These are phyloP conservation scores for Boletus huronensis DNA, from an alignment of 768 basidiomycete species.

Conservation along the genomic window DNA sequence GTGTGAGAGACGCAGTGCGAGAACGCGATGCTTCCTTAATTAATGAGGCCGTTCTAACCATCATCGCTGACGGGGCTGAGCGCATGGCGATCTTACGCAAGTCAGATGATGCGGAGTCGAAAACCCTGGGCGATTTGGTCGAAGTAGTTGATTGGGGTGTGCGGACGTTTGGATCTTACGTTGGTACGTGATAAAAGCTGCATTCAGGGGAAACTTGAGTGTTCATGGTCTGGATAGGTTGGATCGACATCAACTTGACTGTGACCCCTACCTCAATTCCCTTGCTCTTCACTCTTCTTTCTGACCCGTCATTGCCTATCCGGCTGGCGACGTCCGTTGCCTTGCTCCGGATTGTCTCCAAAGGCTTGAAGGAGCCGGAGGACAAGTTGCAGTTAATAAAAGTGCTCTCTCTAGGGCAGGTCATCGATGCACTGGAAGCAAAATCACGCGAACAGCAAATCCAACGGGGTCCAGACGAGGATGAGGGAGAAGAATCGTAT, in stretches of 20 bases:
- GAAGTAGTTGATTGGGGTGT: constrained; percentile 94
- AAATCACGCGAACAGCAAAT: constrained; percentile 67
- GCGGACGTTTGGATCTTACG: constrained; percentile 88
- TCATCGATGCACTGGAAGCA: constrained; percentile 75
- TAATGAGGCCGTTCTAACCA: constrained; percentile 83
- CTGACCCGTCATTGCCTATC: constrained; percentile 72
- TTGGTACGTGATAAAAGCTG: constrained; percentile 57
- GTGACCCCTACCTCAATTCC: constrained; percentile 88
- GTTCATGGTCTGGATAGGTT: constrained; percentile 52
- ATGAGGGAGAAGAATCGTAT: constrained; percentile 87
- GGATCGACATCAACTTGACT: constrained; percentile 97
- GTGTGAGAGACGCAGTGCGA: constrained; percentile 85
- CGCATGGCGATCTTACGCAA: constrained; percentile 53
- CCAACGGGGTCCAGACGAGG: constrained; percentile 64
- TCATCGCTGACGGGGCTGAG: constrained; percentile 69
- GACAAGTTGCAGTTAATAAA: constrained; percentile 90
- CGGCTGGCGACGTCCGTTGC: constrained; percentile 81
- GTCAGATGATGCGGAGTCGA: constrained; percentile 38
- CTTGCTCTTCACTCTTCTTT: constrained; percentile 78
- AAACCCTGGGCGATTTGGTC: constrained; percentile 53
- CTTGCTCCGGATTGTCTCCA: constrained; percentile 78
- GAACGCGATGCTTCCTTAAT: constrained; percentile 84
- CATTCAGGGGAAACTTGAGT: background rate
- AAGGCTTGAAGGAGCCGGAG: constrained; percentile 87
- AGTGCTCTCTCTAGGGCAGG: constrained; percentile 80